These are phyloP conservation scores for Xylaria grammica DNA, from an alignment of 495 filamentous ascomycete genomes.

Conservation along the genomic window DNA sequence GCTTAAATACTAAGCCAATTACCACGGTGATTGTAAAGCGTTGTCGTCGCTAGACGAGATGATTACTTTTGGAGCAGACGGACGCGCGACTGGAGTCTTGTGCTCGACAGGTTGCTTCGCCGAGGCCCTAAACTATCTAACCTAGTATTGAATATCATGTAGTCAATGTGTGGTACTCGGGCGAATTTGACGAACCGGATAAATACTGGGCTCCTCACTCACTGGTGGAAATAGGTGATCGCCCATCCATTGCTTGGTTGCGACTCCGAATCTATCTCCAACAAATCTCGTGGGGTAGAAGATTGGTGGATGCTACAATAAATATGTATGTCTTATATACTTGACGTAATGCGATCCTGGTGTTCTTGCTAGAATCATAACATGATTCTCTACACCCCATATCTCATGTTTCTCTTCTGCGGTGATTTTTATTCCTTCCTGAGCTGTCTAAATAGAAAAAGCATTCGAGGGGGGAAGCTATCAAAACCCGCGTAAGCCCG, in stretches of 20 bases:
- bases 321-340: not conserved
- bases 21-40: too few relatives aligned
- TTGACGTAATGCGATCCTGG: slow-evolving; percentile 13
- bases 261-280: not conserved
- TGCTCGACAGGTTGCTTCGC: too few relatives aligned
- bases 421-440: not conserved
- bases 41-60: too few relatives aligned
- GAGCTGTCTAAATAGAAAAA: not conserved
- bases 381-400: not conserved
- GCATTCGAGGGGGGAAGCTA: not conserved
- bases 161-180: too few relatives aligned
- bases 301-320: not conserved
- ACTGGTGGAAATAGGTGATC: not conserved
- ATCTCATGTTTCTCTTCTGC: not conserved
- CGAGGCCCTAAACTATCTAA: too few relatives aligned
- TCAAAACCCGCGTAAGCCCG: not conserved
- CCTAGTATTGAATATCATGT: too few relatives aligned
- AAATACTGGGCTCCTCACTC: slow-evolving; percentile 5
- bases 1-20: not conserved
- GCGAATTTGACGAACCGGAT: not conserved
- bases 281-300: slow-evolving; percentile 2
- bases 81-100: too few relatives aligned
- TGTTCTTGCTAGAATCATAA: not conserved
- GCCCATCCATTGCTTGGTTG: not conserved
- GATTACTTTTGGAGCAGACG: too few relatives aligned